phyloP scores from a whole-genome alignment of 306 rosid genomes.

The Vigna hirtella region DNA sequence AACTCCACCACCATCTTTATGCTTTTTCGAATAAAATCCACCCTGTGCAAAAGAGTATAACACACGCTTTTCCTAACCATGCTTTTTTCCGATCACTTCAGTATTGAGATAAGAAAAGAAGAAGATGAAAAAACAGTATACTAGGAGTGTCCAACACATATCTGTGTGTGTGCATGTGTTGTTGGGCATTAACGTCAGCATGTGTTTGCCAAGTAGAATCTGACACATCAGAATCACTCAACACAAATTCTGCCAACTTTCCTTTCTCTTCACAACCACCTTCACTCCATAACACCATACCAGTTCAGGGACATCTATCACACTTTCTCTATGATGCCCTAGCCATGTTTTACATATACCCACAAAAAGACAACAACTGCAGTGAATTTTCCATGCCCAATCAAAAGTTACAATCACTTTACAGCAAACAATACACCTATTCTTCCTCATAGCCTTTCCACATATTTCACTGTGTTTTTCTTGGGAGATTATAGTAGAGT shows the following conservation, averaged over 20 bases:
- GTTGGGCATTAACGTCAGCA: conserved; percentile 55
- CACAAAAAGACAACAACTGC: not conserved
- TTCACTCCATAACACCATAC: conserved; percentile 1
- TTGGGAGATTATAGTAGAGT: too few relatives aligned
- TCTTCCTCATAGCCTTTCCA: too few relatives aligned
- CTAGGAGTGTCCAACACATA: not conserved
- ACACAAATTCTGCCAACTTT: too few relatives aligned
- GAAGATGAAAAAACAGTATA: too few relatives aligned
- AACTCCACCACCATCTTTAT: conserved; percentile 40
- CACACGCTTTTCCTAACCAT: conserved; percentile 37
- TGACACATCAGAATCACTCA: conserved; percentile 40
- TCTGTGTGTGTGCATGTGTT: conserved; percentile 22
- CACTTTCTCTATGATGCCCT: not conserved
- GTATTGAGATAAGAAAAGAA: too few relatives aligned
- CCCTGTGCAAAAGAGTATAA: conserved; percentile 34
- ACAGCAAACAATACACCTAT: too few relatives aligned
- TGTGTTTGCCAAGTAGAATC: conserved; percentile 39
- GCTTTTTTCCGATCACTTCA: not conserved
- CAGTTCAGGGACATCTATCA: not conserved
- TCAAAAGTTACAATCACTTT: too few relatives aligned
- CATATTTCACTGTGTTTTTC: too few relatives aligned
- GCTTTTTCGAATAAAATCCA: conserved; percentile 44
- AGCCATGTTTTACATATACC: not conserved
- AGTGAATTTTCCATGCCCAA: conserved; percentile 7
- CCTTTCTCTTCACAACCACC: not conserved